Conservation (phyloP, 2,329 filamentous ascomycete genomes). For the Paracoccidioides lutzii region DNA sequence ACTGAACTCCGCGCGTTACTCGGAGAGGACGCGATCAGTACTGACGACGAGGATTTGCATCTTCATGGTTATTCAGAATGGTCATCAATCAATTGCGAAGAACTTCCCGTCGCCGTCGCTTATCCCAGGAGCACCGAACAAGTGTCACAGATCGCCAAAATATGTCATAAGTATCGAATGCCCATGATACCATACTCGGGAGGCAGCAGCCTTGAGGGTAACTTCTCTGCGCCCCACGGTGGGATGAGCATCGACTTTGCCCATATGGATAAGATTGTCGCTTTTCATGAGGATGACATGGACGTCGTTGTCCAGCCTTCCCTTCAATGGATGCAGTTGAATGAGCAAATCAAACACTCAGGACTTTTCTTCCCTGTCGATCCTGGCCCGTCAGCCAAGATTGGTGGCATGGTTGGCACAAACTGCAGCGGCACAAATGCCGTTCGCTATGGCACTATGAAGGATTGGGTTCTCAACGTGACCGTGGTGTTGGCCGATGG, state of each 20-base stretch:
- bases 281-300: slow-evolving; percentile 76
- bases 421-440: slow-evolving; percentile 53
- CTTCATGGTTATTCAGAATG: slow-evolving; percentile 57
- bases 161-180: slow-evolving; percentile 66
- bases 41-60: slow-evolving; percentile 51
- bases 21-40: slow-evolving; percentile 48
- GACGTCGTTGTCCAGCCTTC: slow-evolving; percentile 85
- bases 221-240: slow-evolving; percentile 76
- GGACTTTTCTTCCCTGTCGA: slow-evolving; percentile 88
- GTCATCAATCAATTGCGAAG: slow-evolving; percentile 54
- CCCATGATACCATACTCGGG: slow-evolving; percentile 82
- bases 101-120: slow-evolving; percentile 50
- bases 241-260: slow-evolving; percentile 84
- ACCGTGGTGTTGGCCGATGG: slow-evolving; percentile 61
- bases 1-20: slow-evolving; percentile 40
- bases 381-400: slow-evolving; percentile 53
- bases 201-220: slow-evolving; percentile 75
- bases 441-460: slow-evolving; percentile 60
- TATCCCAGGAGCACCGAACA: slow-evolving; percentile 53
- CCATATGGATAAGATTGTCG: slow-evolving; percentile 70
- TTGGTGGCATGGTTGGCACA: slow-evolving; percentile 52
- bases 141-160: slow-evolving; percentile 50
- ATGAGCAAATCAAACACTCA: slow-evolving; percentile 57
- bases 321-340: slow-evolving; percentile 84
- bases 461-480: slow-evolving; percentile 59